Evolutionary conservation across 805 yeast genomes (phyloP).

Genomic region (Maudiozyma turicensis): DNA sequence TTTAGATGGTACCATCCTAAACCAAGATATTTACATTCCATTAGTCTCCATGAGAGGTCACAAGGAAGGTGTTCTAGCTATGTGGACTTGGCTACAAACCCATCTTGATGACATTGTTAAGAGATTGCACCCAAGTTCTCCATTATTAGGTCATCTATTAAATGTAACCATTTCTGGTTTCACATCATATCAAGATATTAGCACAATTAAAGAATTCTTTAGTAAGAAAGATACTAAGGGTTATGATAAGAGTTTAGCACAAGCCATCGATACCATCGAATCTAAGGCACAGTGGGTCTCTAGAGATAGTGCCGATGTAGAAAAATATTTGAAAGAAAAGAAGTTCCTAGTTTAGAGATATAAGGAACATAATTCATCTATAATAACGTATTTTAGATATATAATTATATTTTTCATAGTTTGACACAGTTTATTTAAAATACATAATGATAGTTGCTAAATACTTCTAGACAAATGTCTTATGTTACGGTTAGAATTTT

Average conservation of each 20-base stretch:
- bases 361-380: too few species aligned
- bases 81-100: slow-evolving; percentile 63
- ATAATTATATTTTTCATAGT: too few species aligned
- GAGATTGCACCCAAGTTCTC: slow-evolving; percentile 66
- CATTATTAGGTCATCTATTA: slow-evolving; percentile 71
- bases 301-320: slow-evolving; percentile 42
- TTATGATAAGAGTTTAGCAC: slow-evolving; percentile 52
- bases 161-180: slow-evolving; percentile 49
- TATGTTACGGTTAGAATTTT: too few species aligned
- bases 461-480: too few species aligned
- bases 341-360: slow-evolving; percentile 16
- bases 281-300: slow-evolving; percentile 47
- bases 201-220: slow-evolving; percentile 42
- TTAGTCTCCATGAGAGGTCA: slow-evolving; percentile 60
- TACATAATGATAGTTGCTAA: too few species aligned
- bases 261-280: slow-evolving; percentile 49
- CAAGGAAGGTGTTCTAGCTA: slow-evolving; percentile 51
- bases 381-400: too few species aligned
- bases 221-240: slow-evolving; percentile 46
- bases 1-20: slow-evolving; percentile 48
- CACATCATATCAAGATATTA: slow-evolving; percentile 44
- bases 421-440: too few species aligned
- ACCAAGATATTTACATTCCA: slow-evolving; percentile 71
- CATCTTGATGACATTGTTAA: slow-evolving; percentile 64
- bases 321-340: slow-evolving; percentile 38